These are phyloP conservation scores for Termitomyces sp. DNA, from an alignment of 768 basidiomycete genomes.

Conservation along the genomic window DNA sequence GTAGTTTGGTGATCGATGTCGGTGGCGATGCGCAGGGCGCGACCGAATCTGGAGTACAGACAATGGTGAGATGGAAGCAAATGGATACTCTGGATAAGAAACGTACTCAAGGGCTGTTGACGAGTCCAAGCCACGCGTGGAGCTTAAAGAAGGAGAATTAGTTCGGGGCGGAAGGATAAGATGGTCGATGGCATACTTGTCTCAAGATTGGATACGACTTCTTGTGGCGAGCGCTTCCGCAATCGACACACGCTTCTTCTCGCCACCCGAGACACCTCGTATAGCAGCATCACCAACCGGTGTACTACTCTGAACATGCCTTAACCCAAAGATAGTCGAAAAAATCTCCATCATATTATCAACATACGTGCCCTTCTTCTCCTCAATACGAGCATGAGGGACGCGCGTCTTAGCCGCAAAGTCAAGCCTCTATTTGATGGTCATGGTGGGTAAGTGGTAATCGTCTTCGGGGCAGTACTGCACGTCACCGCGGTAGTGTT, in stretches of 20 bases:
- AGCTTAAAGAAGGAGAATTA: conserved; percentile 32
- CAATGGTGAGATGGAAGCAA: neutral
- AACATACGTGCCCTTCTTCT: conserved; percentile 38
- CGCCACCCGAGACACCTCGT: conserved; percentile 70
- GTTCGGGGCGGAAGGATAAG: neutral
- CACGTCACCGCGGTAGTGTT: conserved; percentile 73
- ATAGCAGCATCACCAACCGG: conserved; percentile 75
- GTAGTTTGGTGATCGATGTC: conserved; percentile 50
- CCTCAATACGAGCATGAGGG: conserved; percentile 47
- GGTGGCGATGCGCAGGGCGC: conserved; percentile 59
- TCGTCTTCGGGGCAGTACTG: conserved; percentile 84
- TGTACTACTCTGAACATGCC: conserved; percentile 68
- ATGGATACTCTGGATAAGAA: neutral
- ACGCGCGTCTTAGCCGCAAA: conserved; percentile 68
- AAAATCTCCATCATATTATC: conserved; percentile 48
- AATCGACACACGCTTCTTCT: conserved; percentile 81
- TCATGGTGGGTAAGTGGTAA: conserved; percentile 79
- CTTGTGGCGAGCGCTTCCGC: conserved; percentile 62
- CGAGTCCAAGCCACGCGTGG: conserved; percentile 59
- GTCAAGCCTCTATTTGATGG: conserved; percentile 68
- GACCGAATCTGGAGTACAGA: conserved; percentile 40
- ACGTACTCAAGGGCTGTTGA: conserved; percentile 61
- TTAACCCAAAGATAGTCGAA: conserved; percentile 69
- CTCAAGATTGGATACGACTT: conserved; percentile 65
- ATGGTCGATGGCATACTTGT: conserved; percentile 46